These are phyloP conservation scores for Adansonia digitata DNA, from an alignment of 345 rosid species.

Conservation along the genomic window DNA sequence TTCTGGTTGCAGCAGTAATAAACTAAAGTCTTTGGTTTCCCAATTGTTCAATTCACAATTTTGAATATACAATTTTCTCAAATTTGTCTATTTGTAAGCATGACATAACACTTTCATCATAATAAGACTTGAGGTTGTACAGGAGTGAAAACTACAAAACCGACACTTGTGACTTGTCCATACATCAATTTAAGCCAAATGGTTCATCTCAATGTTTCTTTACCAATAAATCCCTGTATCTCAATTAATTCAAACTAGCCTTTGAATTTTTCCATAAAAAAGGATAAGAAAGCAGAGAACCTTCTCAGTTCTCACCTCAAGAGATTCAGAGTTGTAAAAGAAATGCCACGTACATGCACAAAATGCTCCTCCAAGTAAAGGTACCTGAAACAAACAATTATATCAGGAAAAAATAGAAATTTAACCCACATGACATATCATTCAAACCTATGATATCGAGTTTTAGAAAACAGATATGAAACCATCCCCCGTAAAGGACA, in stretches of 20 bases:
- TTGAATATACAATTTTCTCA: not conserved
- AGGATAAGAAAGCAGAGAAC: not conserved
- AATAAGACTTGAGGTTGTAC: not conserved
- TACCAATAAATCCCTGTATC: not conserved
- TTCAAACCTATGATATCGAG: not conserved
- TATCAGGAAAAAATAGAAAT: not conserved
- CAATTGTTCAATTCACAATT: too few species aligned
- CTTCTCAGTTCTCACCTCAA: conserved; percentile 71
- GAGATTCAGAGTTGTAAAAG: conserved; percentile 86
- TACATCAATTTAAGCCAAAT: not conserved
- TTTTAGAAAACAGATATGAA: not conserved
- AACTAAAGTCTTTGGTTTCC: not conserved
- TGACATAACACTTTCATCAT: not conserved
- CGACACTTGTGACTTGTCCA: not conserved
- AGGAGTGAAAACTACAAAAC: not conserved
- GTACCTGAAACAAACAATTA: conserved; percentile 48
- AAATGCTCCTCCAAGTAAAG: conserved; percentile 95
- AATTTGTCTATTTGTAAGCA: not conserved
- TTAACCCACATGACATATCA: not conserved
- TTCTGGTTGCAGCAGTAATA: not conserved
- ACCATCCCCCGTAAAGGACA: not conserved
- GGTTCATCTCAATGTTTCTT: not conserved
- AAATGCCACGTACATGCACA: conserved; percentile 98
- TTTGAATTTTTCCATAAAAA: not conserved
- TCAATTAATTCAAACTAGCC: not conserved